Base-by-base conservation (phyloP, 2,329 filamentous ascomycete species). In the Ophiostoma piceae region DNA sequence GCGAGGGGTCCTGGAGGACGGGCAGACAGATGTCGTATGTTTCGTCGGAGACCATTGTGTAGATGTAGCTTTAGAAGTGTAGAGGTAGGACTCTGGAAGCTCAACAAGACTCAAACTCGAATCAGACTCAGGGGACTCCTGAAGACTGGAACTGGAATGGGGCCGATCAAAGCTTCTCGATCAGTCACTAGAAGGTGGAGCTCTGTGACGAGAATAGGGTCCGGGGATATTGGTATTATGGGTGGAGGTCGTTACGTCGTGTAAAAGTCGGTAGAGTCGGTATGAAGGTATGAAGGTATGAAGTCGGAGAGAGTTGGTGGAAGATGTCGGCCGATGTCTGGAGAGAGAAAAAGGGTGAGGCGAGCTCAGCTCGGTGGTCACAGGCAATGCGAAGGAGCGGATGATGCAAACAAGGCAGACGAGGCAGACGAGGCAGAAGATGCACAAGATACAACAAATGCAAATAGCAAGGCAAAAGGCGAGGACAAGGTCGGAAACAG, bases 11-110 rank as follows among this genome's bases (percentile, higher is more conserved):
- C 82, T 95, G 89, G 73, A 99, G 86, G 77, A 97, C 87, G 68
- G 92, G 92, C 78, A 96, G 87, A 79, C 93, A 97, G 76, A 95
- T 87, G 76, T 97, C 93, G 83, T 96, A 96, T 70, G 94, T 88
- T 75, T 94, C 89, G 84, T 98, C 94, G 76, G 94, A 92, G 73
- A 97, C 89, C 94, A 98, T 97, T 78, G 73, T 85, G 32, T 7
- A 37, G 60, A 11, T 57, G 32, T 35, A 35, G 8, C 35, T 35
- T 35, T 35, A 35, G 12, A 19, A 16, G 37, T 29, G 29, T 35
- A n/a, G 54, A 60, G 54, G 16, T 14, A 8, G 19, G n/a, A 26
- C 9, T 57, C 11, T 14, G 16, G 9, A 22, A 54, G n/a, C 5
- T 22, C 22, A 62, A 62, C 9, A 26, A 35, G 11, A 29, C 8